Evolutionary conservation across 352 stramenopile species (phyloP).

Genomic region (Thraustotheca clavata): DNA sequence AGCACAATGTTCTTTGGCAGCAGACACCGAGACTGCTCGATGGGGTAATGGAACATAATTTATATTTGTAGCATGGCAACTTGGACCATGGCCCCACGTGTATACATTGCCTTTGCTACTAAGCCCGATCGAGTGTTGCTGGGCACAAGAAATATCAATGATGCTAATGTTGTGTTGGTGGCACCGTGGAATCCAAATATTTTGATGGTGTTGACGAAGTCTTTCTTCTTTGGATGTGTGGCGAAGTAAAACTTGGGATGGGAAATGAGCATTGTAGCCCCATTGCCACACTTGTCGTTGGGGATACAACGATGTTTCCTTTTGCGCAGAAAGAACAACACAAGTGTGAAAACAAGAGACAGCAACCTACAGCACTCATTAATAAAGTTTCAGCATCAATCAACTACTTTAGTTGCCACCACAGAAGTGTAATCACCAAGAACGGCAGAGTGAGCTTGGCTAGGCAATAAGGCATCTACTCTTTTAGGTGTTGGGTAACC

Average conservation of each 20-base stretch:
- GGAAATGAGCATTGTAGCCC: conserved; percentile 59
- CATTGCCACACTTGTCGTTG: conserved; percentile 74
- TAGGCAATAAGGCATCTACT: conserved; percentile 46
- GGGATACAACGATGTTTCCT: conserved; percentile 35
- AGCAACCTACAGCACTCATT: conserved; percentile 36
- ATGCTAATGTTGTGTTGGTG: conserved; percentile 48
- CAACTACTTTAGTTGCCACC: conserved; percentile 3
- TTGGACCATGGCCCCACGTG: conserved; percentile 63
- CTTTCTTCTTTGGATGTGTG: background rate
- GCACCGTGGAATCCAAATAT: conserved; percentile 50
- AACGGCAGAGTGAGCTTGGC: conserved; percentile 42
- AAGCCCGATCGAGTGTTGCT: conserved; percentile 74
- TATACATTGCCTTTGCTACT: conserved; percentile 50
- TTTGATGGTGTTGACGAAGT: conserved; percentile 18
- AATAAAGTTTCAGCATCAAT: conserved; percentile 33
- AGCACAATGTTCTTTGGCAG: conserved; percentile 67
- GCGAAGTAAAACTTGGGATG: conserved; percentile 37
- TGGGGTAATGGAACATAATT: conserved; percentile 14
- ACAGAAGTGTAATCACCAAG: conserved; percentile 4
- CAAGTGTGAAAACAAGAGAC: conserved; percentile 70
- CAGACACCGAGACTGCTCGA: conserved; percentile 39
- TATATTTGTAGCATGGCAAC: background rate
- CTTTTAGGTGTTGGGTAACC: conserved; percentile 39
- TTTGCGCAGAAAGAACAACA: conserved; percentile 46
- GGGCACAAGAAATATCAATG: conserved; percentile 58